Evolutionary conservation across 352 stramenopile genomes (phyloP).

Genomic region (Elongisporangium prolatum): DNA sequence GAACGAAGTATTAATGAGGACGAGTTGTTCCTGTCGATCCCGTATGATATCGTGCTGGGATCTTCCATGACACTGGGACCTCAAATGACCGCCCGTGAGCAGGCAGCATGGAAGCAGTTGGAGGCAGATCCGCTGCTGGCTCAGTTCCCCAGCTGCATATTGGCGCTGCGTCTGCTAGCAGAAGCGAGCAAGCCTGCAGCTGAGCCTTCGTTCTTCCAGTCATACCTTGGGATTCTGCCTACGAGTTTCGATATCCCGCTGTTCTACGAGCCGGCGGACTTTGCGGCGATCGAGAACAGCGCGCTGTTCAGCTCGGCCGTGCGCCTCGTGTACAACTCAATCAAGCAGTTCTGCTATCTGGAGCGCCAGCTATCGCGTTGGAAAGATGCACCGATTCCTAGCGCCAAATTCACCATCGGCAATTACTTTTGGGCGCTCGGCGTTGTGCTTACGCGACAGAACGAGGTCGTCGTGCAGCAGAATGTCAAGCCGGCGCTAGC

Average conservation of each 20-base stretch:
- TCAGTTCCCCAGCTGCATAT: conserved; percentile 32
- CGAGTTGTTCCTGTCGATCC: conserved; percentile 27
- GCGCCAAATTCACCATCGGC: conserved; percentile 33
- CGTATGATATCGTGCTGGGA: conserved; percentile 25
- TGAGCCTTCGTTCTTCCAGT: conserved; percentile 30
- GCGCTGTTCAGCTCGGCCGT: conserved; percentile 31
- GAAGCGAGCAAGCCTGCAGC: conserved; percentile 18
- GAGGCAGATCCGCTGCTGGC: conserved; percentile 28
- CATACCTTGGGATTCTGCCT: conserved; percentile 45
- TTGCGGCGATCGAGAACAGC: conserved; percentile 32
- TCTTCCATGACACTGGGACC: conserved; percentile 18
- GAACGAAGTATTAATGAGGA: conserved; percentile 14
- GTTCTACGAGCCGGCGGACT: conserved; percentile 38
- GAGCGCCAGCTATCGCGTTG: conserved; percentile 18
- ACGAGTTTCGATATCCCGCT: conserved; percentile 39
- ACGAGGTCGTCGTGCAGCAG: conserved; percentile 28
- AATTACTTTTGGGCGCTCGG: conserved; percentile 56
- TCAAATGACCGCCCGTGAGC: conserved; percentile 1
- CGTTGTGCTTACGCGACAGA: conserved; percentile 60
- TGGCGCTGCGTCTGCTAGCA: conserved; percentile 34
- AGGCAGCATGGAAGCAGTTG: conserved; percentile 18
- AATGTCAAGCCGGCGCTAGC: conserved; percentile 24
- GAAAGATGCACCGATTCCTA: conserved; percentile 17
- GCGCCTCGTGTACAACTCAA: conserved; percentile 48
- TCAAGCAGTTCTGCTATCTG: conserved; percentile 62